Evolutionary conservation across 1,139 yeast species (phyloP).

Genomic region (Yamadazyma triangularis): DNA sequence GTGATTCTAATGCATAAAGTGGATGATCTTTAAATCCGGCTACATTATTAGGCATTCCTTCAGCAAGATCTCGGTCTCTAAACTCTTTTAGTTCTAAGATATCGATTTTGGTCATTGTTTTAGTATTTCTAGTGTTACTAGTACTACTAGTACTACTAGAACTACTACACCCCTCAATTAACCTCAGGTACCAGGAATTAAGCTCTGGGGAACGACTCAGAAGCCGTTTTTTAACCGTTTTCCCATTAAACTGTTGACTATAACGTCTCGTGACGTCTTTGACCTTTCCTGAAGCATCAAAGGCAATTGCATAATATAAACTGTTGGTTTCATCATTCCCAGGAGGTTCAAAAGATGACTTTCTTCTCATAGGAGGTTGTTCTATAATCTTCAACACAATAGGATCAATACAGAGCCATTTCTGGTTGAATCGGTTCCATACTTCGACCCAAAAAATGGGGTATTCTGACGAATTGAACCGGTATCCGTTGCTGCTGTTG

Average conservation of each 20-base stretch:
- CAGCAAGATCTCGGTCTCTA: constrained; percentile 58
- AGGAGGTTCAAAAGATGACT: constrained; percentile 76
- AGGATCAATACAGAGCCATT: constrained; percentile 89
- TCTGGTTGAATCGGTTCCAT: constrained; percentile 69
- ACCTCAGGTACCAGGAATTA: constrained; percentile 57
- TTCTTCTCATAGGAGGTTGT: constrained; percentile 50
- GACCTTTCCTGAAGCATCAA: constrained; percentile 58
- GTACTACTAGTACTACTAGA: too few species aligned
- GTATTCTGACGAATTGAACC: constrained; percentile 30
- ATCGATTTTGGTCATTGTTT: constrained; percentile 46
- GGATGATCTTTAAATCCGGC: constrained; percentile 89
- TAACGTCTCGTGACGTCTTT: constrained; percentile 87
- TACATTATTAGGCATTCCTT: constrained; percentile 83
- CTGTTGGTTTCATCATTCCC: constrained; percentile 53
- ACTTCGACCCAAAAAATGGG: constrained; percentile 95
- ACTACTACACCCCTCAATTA: constrained; percentile 18
- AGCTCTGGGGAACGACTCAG: constrained; percentile 51
- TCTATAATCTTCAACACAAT: constrained; percentile 62
- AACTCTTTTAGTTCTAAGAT: constrained; percentile 70
- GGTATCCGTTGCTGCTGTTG: constrained; percentile 4
- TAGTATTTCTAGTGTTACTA: too few species aligned
- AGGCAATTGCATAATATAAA: constrained; percentile 73
- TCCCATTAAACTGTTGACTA: constrained; percentile 65
- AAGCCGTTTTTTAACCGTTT: constrained; percentile 68
- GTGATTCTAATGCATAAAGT: constrained; percentile 73